These are phyloP conservation scores for Carex parvula DNA, from an alignment of 176 grass and related monocot species.

Conservation along the genomic window DNA sequence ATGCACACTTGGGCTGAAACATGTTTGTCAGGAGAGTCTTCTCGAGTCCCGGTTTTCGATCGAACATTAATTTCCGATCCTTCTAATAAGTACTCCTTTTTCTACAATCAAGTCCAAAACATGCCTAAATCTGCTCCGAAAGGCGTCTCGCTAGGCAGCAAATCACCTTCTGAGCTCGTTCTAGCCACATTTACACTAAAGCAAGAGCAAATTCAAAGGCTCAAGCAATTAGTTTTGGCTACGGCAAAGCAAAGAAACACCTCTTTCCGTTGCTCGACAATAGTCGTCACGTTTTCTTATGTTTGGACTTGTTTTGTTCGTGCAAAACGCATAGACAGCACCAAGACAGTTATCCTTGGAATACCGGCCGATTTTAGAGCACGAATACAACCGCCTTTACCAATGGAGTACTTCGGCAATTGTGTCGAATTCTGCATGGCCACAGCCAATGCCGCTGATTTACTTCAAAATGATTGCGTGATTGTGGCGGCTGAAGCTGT, in stretches of 20 bases:
- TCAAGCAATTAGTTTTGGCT: slow-evolving; percentile 15
- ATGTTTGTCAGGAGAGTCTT: background rate
- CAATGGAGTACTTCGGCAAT: slow-evolving; percentile 51
- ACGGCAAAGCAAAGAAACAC: background rate
- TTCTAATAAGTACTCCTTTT: slow-evolving; percentile 2
- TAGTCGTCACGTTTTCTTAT: slow-evolving; percentile 32
- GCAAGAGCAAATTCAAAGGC: background rate
- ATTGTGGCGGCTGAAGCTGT: slow-evolving; percentile 24
- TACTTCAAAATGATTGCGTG: slow-evolving; percentile 4
- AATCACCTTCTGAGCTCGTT: background rate
- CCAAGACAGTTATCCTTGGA: background rate
- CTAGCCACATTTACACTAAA: slow-evolving; percentile 32
- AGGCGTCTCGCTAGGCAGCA: background rate
- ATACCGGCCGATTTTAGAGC: slow-evolving; percentile 38
- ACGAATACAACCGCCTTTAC: slow-evolving; percentile 26
- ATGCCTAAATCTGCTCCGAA: background rate
- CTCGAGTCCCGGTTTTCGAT: slow-evolving; percentile 23
- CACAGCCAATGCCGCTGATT: background rate
- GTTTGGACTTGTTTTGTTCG: slow-evolving; percentile 40
- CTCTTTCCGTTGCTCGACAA: slow-evolving; percentile 41
- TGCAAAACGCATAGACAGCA: background rate
- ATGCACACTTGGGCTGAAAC: slow-evolving; percentile 10
- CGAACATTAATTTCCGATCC: slow-evolving; percentile 28
- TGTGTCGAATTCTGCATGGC: slow-evolving; percentile 26
- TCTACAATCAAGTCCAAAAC: slow-evolving; percentile 3